Conservation (phyloP, 495 filamentous ascomycete genomes). For the Jackrogersella minutella region DNA sequence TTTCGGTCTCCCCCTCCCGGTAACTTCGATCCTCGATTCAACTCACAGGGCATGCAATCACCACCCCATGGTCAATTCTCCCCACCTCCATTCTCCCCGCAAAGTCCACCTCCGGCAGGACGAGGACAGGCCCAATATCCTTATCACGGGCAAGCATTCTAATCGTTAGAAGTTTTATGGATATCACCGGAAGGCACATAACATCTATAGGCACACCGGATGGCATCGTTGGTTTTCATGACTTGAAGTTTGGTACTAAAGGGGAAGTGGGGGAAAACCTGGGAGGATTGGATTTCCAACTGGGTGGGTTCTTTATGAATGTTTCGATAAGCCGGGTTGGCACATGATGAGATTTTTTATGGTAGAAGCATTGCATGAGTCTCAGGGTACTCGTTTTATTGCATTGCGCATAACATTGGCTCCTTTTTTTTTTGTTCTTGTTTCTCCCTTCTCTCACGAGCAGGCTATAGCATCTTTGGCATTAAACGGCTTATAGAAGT, state of each 20-base stretch:
- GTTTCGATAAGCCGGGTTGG: constrained; percentile 3
- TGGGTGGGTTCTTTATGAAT: constrained; percentile 1
- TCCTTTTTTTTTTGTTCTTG: not conserved
- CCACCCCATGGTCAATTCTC: constrained; percentile 46
- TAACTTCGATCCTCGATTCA: constrained; percentile 40
- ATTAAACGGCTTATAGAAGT: constrained; percentile 23
- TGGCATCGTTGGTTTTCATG: not conserved
- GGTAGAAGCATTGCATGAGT: constrained; percentile 37
- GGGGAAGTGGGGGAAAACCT: not conserved
- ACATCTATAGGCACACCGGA: not conserved
- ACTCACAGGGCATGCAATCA: constrained; percentile 27
- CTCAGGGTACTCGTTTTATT: constrained; percentile 24
- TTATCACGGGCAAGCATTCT: constrained; percentile 55
- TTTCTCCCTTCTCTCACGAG: constrained; percentile 2
- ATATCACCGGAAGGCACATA: not conserved
- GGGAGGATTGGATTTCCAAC: not conserved
- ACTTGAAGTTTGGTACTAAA: not conserved
- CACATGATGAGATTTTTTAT: constrained; percentile 4
- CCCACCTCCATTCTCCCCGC: constrained; percentile 19
- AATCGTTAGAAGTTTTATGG: not conserved
- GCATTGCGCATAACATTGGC: not conserved
- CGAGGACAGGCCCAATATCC: constrained; percentile 45
- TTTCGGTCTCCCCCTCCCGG: constrained; percentile 43
- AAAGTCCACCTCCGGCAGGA: constrained; percentile 34
- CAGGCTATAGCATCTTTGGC: constrained; percentile 18